Percentiles rank a stretch among this genome's conserved stretches.
Conservation (phyloP, 2,329 filamentous ascomycete genomes). For the Diaporthe amygdali region DNA sequence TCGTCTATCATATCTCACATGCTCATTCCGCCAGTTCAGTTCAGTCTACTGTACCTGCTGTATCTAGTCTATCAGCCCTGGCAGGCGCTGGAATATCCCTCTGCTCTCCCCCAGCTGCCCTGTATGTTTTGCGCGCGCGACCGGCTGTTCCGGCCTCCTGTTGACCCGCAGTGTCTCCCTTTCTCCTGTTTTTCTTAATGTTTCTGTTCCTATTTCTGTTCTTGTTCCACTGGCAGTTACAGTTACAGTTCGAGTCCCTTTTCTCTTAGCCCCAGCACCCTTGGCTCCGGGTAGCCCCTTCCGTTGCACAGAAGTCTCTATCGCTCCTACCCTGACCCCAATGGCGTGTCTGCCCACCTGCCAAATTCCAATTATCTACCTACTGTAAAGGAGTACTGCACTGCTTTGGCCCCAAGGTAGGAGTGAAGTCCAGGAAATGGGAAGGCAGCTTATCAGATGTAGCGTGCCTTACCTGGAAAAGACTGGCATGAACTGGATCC, state of each 20-base stretch:
- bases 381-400: neutral
- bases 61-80: neutral
- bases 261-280: too few species aligned
- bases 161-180: constrained; percentile 6
- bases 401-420: too few species aligned
- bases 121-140: neutral
- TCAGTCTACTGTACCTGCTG: neutral
- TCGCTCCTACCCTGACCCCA: neutral
- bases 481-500: neutral
- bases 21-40: neutral
- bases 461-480: neutral
- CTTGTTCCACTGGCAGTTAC: too few species aligned
- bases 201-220: too few species aligned
- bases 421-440: neutral
- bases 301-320: neutral
- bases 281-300: neutral
- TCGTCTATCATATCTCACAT: constrained; percentile 9
- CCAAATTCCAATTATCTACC: neutral
- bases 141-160: neutral
- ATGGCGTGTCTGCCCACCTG: neutral
- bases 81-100: neutral
- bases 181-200: too few species aligned
- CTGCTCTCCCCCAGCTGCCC: neutral
- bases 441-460: neutral
- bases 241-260: too few species aligned